Conservation (phyloP, 1,284 basidiomycete species). For the Leccinum subfulvum region DNA sequence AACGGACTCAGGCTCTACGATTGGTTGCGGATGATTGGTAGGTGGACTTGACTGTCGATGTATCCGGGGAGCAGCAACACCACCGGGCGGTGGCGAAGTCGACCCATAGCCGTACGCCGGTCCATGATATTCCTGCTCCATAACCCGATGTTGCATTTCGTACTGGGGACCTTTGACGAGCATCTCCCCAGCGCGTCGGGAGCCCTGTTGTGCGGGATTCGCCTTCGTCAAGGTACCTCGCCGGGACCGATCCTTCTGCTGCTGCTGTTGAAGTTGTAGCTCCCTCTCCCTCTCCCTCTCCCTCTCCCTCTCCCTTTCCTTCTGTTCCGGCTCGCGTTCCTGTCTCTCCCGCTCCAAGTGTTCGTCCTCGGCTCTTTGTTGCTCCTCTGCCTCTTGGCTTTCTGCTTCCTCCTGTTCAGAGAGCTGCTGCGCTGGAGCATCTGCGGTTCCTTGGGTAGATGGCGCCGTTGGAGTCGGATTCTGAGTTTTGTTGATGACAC, state of each 20-base stretch:
- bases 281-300: slow-evolving; percentile 40
- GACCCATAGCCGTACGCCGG: slow-evolving; percentile 37
- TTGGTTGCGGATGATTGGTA: slow-evolving; percentile 23
- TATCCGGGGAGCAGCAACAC: slow-evolving; percentile 30
- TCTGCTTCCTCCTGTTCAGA: slow-evolving; percentile 35
- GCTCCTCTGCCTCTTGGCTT: slow-evolving; percentile 45
- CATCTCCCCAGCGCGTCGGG: slow-evolving; percentile 76
- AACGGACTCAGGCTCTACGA: slow-evolving; percentile 25
- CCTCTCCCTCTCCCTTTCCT: slow-evolving; percentile 43
- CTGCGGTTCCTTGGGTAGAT: slow-evolving; percentile 23
- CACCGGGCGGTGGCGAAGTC: slow-evolving; percentile 23
- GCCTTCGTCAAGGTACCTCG: slow-evolving; percentile 57
- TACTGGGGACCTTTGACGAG: slow-evolving; percentile 87
- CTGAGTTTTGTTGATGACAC: slow-evolving; percentile 91
- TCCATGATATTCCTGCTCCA: slow-evolving; percentile 77
- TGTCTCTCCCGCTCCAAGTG: slow-evolving; percentile 44
- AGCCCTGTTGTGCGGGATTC: slow-evolving; percentile 39
- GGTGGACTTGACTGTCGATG: slow-evolving; percentile 33
- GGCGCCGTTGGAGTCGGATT: slow-evolving; percentile 38
- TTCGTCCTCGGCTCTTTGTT: slow-evolving; percentile 45
- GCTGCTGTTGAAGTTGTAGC: slow-evolving; percentile 41
- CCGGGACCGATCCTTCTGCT: slow-evolving; percentile 56
- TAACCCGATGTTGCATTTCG: slow-evolving; percentile 88
- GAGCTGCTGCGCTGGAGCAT: slow-evolving; percentile 16
- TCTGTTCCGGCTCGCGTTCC: slow-evolving; percentile 44